These are phyloP conservation scores for Salix caprea DNA, from an alignment of 345 rosid species.

Conservation along the genomic window DNA sequence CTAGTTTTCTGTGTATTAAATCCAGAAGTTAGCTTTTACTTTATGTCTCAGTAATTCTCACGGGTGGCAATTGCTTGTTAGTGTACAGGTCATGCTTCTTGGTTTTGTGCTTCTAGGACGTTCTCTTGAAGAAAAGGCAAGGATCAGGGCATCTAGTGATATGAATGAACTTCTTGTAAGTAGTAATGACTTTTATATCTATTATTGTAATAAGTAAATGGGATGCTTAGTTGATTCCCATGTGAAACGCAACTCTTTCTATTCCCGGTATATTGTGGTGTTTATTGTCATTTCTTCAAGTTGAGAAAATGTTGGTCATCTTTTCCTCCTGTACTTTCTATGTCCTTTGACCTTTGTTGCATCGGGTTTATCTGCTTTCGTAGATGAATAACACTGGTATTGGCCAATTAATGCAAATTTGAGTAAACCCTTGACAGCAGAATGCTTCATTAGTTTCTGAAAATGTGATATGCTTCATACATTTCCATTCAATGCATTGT, in stretches of 20 bases:
- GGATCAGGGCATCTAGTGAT: slow-evolving; percentile 78
- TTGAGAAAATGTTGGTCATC: not conserved
- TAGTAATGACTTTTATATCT: slow-evolving; percentile 8
- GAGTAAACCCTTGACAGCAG: not conserved
- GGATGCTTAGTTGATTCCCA: slow-evolving; percentile 2
- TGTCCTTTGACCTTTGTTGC: not conserved
- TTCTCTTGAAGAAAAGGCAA: slow-evolving; percentile 85
- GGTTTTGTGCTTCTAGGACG: slow-evolving; percentile 95
- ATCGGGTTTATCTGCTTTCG: not conserved
- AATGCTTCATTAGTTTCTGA: not conserved
- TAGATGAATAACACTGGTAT: not conserved
- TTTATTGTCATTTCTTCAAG: not conserved
- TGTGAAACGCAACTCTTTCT: slow-evolving; percentile 5
- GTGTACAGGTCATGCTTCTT: slow-evolving; percentile 98
- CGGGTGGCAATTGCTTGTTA: slow-evolving; percentile 48
- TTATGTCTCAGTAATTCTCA: slow-evolving; percentile 27
- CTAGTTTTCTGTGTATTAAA: slow-evolving; percentile 4
- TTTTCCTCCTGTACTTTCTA: not conserved
- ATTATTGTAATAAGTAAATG: not conserved
- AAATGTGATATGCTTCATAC: not conserved
- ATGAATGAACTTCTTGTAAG: slow-evolving; percentile 94
- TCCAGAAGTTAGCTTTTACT: not conserved
- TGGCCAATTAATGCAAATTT: not conserved
- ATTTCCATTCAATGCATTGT: not conserved
- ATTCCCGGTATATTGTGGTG: not conserved